A percentile compares a stretch with the other conserved stretches of the same genome.
phyloP scores from a whole-genome alignment of 495 filamentous ascomycete genomes.

The Monascus purpureus region DNA sequence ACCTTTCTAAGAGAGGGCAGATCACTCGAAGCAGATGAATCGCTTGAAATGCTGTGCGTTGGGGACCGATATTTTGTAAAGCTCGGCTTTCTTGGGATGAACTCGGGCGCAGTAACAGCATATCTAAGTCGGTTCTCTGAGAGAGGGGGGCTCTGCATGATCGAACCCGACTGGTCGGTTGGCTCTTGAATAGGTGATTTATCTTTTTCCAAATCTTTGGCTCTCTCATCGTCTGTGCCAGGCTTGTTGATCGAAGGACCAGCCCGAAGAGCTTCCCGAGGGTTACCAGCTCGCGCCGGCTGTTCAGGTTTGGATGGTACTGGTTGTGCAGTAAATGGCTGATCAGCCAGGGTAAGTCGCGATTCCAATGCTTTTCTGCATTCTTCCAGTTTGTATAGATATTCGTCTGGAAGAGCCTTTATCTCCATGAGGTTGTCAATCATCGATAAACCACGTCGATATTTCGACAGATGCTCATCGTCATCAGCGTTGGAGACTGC shows the following conservation, averaged over 20 bases:
- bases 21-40: neutral
- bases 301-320: too few relatives aligned
- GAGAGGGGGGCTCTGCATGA: neutral
- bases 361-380: neutral
- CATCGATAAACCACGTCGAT: neutral
- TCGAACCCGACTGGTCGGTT: neutral
- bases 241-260: too few relatives aligned
- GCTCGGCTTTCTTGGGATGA: constrained; percentile 1
- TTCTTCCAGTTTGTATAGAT: neutral
- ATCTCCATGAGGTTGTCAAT: neutral
- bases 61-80: constrained; percentile 1
- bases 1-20: too few relatives aligned
- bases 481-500: neutral
- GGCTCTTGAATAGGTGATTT: too few relatives aligned
- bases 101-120: constrained; percentile 3
- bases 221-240: too few relatives aligned
- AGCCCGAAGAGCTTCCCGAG: too few relatives aligned
- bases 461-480: neutral
- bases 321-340: neutral
- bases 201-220: too few relatives aligned
- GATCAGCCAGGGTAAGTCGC: neutral
- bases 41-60: constrained; percentile 1
- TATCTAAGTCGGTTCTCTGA: neutral
- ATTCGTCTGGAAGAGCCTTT: neutral
- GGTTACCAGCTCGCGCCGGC: too few relatives aligned